Conservation (phyloP, 179 eudicot genomes). For the Beta lomatogona region DNA sequence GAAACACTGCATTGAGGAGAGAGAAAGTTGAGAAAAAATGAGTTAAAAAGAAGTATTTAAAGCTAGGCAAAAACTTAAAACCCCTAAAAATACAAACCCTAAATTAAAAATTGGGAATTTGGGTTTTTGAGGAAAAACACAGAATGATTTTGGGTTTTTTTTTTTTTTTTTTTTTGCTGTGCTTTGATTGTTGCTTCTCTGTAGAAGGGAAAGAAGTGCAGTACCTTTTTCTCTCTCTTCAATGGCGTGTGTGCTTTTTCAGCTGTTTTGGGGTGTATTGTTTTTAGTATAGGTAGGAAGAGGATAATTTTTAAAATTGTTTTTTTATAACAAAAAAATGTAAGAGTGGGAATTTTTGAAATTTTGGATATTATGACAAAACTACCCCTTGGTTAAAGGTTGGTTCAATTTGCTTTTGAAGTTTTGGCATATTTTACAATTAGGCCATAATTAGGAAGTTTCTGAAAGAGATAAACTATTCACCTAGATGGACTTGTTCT, state of each 20-base stretch:
- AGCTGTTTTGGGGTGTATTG: constrained; percentile 22
- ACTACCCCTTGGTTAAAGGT: constrained; percentile 17
- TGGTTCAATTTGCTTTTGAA: constrained; percentile 14
- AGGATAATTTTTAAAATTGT: neutral
- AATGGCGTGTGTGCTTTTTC: constrained; percentile 16
- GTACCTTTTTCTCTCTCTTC: constrained; percentile 14
- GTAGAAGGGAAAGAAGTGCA: constrained; percentile 2
- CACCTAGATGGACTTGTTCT: too few species aligned
- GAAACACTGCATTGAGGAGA: constrained; percentile 33
- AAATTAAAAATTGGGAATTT: constrained; percentile 6
- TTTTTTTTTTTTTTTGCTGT: neutral
- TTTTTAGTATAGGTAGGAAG: constrained; percentile 1
- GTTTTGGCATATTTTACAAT: neutral
- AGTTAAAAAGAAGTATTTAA: constrained; percentile 20
- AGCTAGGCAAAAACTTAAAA: neutral
- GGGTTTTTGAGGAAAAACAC: neutral
- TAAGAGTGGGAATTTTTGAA: constrained; percentile 10
- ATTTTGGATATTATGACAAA: neutral
- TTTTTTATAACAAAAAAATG: neutral
- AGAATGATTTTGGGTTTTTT: neutral
- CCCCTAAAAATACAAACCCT: constrained; percentile 11
- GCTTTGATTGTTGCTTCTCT: constrained; percentile 19
- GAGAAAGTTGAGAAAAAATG: constrained; percentile 25
- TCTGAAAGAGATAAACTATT: too few species aligned
- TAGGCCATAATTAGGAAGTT: constrained; percentile 2